Evolutionary conservation across 345 rosid genomes (phyloP).

Genomic region (Zanthoxylum bungeanum): DNA sequence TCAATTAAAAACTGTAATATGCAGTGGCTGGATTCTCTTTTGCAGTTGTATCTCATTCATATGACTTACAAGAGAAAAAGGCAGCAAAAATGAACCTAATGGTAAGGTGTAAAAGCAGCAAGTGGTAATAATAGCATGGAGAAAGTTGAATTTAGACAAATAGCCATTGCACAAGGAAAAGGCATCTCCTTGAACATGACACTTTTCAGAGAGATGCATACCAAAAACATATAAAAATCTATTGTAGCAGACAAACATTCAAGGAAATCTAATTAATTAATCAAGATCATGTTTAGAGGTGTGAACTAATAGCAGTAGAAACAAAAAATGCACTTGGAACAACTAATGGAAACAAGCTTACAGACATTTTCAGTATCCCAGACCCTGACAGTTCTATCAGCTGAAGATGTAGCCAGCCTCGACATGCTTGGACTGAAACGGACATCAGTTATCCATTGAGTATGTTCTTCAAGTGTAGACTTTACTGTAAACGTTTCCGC

Average conservation of each 20-base stretch:
- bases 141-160: background rate
- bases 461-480: slow-evolving; percentile 61
- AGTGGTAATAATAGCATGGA: background rate
- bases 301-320: background rate
- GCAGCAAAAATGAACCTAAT: background rate
- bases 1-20: background rate
- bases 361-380: slow-evolving; percentile 69
- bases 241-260: background rate
- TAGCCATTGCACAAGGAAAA: background rate
- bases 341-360: slow-evolving; percentile 5
- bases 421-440: slow-evolving; percentile 65
- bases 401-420: slow-evolving; percentile 63
- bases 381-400: slow-evolving; percentile 65
- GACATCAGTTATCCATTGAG: slow-evolving; percentile 57
- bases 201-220: too few species aligned
- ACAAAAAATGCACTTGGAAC: slow-evolving; percentile 9
- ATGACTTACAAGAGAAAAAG: background rate
- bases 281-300: background rate
- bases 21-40: background rate
- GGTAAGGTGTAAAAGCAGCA: background rate
- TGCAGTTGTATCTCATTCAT: background rate
- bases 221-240: background rate
- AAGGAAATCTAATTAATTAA: background rate
- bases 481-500: slow-evolving; percentile 43
- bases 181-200: background rate